Base-by-base conservation (phyloP, 257 asterid species). In the Apocynum venetum region DNA sequence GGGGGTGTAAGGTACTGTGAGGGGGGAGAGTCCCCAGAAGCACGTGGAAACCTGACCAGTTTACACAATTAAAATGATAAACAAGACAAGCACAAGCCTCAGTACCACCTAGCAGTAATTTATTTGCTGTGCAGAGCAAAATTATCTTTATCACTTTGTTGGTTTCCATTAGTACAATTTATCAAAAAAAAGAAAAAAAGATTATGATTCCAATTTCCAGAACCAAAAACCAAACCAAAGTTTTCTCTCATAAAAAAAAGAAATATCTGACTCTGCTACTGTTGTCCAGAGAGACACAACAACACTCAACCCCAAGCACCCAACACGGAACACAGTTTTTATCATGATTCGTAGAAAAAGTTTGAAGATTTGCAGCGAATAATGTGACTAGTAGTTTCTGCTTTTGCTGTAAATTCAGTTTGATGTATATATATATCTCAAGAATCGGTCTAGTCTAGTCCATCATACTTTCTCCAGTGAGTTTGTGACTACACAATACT, bases 21-120 rank as follows among this genome's bases (percentile, higher is more conserved):
- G 7, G 25, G 60, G 25, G n/a, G 89, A 75, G 82, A 80, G 89
- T 83, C 82, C 89, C 87, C 87, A 84, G 85, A 82, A 82, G 90
- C 95, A 91, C 91, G 91, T 89, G 95, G 89, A 82, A 81, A 66
- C 76, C 87, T 83, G 89, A 86, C 76, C 53, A 1, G 76, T 84
- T 77, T 70, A 78, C 79, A 55, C 79, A 67, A 83, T 83, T 77
- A 85, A 78, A 78, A 52, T 74, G 79, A 73, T 83, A 81, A 84
- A 89, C 83, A 85, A 89, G 87, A 85, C 89, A 78, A 85, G 64
- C 82, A 41, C 41, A 73, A 75, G 52, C 75, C 36, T 55, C 76
- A 13, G 14, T 12, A 61, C 53, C 71, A 13, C 3, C 19, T 5
- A 71, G 44, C 47, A 13, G 49, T 71, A 71, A 71, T 41, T 65